A percentile compares a stretch with the other conserved stretches of the same genome.
Conservation (phyloP, 768 basidiomycete genomes). For the Naganishia onofrii region DNA sequence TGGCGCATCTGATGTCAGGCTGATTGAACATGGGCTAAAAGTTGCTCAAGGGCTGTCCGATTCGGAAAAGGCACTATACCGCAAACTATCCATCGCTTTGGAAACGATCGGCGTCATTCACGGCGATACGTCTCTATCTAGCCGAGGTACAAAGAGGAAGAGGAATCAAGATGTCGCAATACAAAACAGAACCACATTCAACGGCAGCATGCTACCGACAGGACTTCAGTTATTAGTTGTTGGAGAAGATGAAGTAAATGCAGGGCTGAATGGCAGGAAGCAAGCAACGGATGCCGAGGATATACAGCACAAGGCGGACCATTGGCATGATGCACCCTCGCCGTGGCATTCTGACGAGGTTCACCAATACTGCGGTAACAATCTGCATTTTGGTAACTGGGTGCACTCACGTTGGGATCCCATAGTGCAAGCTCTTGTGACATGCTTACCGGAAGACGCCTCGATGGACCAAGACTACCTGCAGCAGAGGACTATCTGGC, state of each 20-base stretch:
- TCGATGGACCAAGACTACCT: neutral
- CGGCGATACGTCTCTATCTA: neutral
- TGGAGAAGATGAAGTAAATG: neutral
- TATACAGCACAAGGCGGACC: neutral
- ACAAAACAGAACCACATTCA: neutral
- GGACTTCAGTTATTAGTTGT: slow-evolving; percentile 1
- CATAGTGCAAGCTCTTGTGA: neutral
- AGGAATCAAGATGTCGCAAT: neutral
- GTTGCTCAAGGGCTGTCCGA: neutral
- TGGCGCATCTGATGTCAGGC: neutral
- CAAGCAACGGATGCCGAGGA: neutral
- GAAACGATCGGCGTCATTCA: neutral
- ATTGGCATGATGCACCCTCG: neutral
- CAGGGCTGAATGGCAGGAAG: neutral
- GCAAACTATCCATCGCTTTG: neutral
- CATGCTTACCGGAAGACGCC: slow-evolving; percentile 11
- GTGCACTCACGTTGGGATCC: slow-evolving; percentile 10
- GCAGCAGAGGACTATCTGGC: neutral
- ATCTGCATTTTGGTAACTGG: slow-evolving; percentile 1
- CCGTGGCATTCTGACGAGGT: slow-evolving; percentile 10
- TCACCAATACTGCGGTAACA: neutral
- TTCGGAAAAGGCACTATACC: too few species aligned
- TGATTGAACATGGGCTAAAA: neutral
- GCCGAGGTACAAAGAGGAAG: slow-evolving; percentile 15
- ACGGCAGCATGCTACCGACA: neutral